Evolutionary conservation across 2,329 filamentous ascomycete species (phyloP).

Genomic region (Penicillium sp.): DNA sequence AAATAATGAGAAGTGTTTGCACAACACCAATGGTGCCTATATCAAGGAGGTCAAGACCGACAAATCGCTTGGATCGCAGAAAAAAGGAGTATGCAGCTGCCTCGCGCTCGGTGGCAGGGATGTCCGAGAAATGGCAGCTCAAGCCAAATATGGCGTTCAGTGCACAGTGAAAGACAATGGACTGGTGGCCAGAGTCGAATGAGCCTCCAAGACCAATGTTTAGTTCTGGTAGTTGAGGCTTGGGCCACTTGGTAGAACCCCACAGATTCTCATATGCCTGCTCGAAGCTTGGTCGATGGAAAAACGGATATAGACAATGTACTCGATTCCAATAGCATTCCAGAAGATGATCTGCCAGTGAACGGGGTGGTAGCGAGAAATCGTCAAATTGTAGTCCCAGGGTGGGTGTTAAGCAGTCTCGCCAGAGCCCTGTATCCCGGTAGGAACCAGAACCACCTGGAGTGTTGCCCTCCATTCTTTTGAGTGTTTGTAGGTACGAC

Average conservation of each 20-base stretch:
- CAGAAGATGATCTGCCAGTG: conserved; percentile 48
- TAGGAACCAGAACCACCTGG: conserved; percentile 7
- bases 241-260: conserved; percentile 27
- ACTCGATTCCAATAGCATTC: conserved; percentile 45
- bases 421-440: conserved; percentile 14
- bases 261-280: conserved; percentile 47
- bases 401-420: conserved; percentile 16
- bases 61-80: conserved; percentile 36
- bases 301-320: conserved; percentile 51
- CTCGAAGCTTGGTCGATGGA: conserved; percentile 49
- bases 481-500: conserved; percentile 20
- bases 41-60: conserved; percentile 45
- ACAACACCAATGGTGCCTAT: conserved; percentile 46
- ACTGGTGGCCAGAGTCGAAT: conserved; percentile 36
- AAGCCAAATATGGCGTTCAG: conserved; percentile 52
- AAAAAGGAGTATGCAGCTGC: conserved; percentile 40
- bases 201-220: conserved; percentile 42
- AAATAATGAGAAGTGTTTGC: conserved; percentile 46
- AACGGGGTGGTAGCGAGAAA: conserved; percentile 46
- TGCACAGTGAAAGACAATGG: conserved; percentile 48
- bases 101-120: conserved; percentile 33
- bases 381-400: conserved; percentile 31
- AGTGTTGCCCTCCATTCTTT: conserved; percentile 7
- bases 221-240: conserved; percentile 22
- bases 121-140: conserved; percentile 45